Base-by-base conservation (phyloP, 805 yeast species). In the Tetrapisispora iriomotensis region DNA sequence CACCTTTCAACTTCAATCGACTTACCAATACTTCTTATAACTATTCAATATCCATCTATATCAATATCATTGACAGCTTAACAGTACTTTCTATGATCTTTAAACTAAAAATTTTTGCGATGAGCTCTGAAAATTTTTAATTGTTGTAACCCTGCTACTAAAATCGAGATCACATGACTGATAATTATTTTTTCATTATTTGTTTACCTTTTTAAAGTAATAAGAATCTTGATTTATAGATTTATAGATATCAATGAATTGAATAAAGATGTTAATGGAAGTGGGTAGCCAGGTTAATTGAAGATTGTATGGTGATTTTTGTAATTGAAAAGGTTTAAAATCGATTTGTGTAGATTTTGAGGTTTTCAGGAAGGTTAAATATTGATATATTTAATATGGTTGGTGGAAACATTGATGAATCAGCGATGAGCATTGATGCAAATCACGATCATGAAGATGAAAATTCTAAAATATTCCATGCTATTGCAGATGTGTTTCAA, bases 401-500 rank as follows among this genome's bases (percentile, higher is more conserved):
- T 12, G 36, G 15, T 3, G 10, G 12, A 14, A 22, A 22, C 6
- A 14, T 12, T 9, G 36, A 12, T 15, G 14, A 10, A 20, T 30
- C 34, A 15, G n/a, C 14, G 24, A 18, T 6, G 6, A 7, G 22
- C 6, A 5, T 26, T 20, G 14, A 33, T 21, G 19, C 6, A 18
- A 15, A 23, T 17, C 3, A 4, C 8, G 9, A 24, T 3, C 59
- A 57, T 0, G 53, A 48, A 30, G 58, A 53, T 38, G 48, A 50
- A 13, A 53, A 55, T 37, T 43, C 49, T 9, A 69, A 65, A 41
- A 59, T 75, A 21, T 63, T 64, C 27, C 39, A 44, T 9, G 75
- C 82, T 3, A 64, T 80, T 49, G 77, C 82, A 1, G 77, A 72
- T 41, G 76, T 79, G 3, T 87, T 87, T 53, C 90, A 82, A 52